Conservation (phyloP, 2,329 filamentous ascomycete species). For the Huntiella decipiens region DNA sequence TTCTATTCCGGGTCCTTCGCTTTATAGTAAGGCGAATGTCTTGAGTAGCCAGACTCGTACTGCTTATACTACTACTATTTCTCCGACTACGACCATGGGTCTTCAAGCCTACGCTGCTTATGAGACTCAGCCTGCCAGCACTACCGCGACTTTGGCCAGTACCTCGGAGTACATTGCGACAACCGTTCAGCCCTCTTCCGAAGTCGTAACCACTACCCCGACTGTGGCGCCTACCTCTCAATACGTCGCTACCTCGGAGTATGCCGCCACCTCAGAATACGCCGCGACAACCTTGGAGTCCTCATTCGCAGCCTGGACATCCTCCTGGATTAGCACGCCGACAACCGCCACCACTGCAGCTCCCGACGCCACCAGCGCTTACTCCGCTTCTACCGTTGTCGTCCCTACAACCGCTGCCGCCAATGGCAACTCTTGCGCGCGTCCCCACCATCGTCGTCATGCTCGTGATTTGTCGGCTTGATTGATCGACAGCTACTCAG, state of each 20-base stretch:
- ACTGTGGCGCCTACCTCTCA: neutral
- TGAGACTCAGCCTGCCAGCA: too few relatives aligned
- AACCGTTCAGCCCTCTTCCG: neutral
- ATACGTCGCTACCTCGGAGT: neutral
- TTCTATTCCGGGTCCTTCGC: slow-evolving; percentile 5
- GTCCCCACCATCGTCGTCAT: neutral
- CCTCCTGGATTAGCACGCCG: neutral
- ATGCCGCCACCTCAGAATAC: neutral
- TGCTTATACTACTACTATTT: slow-evolving; percentile 26
- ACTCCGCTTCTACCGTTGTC: neutral
- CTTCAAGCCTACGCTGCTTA: too few relatives aligned
- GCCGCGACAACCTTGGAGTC: neutral
- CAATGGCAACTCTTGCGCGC: neutral
- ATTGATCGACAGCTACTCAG: neutral
- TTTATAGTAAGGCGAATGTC: slow-evolving; percentile 8
- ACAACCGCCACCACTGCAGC: neutral
- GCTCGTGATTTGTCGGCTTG: neutral
- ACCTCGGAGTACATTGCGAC: neutral
- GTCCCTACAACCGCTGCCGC: neutral
- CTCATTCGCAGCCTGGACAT: neutral
- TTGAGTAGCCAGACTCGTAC: slow-evolving; percentile 13
- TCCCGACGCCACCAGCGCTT: neutral
- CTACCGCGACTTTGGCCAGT: neutral
- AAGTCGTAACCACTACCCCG: neutral
- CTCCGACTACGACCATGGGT: slow-evolving; percentile 15